Percentiles rank a stretch among this genome's conserved stretches.
These are phyloP conservation scores for Nepenthes mirabilis DNA, from an alignment of 148 eudicot genomes.

Conservation along the genomic window DNA sequence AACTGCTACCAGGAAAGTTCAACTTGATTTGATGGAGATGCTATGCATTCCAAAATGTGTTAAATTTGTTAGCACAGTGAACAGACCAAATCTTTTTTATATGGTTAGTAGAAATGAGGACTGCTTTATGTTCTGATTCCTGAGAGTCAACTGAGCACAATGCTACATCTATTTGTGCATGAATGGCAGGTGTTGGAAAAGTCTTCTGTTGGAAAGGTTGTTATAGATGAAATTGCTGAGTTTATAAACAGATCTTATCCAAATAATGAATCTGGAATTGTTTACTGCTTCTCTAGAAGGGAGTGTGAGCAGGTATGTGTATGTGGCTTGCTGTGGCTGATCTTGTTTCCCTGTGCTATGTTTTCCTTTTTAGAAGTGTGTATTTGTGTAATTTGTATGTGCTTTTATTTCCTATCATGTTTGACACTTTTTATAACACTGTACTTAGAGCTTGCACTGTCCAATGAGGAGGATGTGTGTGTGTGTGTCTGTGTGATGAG, in stretches of 20 bases:
- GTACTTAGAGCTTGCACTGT: no score
- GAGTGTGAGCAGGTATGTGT: conserved; percentile 86
- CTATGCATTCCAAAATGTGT: conserved; percentile 73
- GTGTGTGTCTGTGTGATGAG: no score
- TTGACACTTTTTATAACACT: no score
- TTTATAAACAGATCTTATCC: conserved; percentile 70
- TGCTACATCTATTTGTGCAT: conserved; percentile 7
- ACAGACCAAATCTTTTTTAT: conserved; percentile 94
- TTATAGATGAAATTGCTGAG: conserved; percentile 83
- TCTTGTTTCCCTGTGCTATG: neutral
- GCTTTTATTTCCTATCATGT: neutral
- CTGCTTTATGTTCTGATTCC: neutral
- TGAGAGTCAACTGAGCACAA: neutral
- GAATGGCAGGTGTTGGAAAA: conserved; percentile 80
- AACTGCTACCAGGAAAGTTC: conserved; percentile 96
- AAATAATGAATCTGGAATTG: conserved; percentile 91
- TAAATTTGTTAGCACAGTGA: conserved; percentile 86
- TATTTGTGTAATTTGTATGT: neutral
- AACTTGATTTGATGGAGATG: conserved; percentile 89
- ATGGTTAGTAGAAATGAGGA: conserved; percentile 35
- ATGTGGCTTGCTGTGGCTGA: neutral
- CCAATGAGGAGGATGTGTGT: no score
- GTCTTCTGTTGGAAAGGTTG: conserved; percentile 75
- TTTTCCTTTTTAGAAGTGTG: neutral
- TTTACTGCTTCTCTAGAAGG: conserved; percentile 94